A percentile compares a stretch with the other conserved stretches of the same genome.
These are phyloP conservation scores for Clavulina sp. DNA, from an alignment of 768 basidiomycete species.

Conservation along the genomic window DNA sequence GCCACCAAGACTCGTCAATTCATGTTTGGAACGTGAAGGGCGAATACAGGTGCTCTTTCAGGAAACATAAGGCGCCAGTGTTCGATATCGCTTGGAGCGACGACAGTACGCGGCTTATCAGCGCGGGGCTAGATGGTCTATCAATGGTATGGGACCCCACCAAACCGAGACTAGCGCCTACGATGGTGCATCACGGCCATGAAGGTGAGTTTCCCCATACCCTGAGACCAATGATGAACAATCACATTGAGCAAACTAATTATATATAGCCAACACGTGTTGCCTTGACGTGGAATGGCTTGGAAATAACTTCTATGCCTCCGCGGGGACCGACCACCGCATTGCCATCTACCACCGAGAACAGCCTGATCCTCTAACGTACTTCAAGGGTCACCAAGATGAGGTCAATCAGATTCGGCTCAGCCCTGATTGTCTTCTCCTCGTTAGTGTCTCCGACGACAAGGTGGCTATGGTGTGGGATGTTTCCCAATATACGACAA, in stretches of 20 bases:
- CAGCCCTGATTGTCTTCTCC: constrained; percentile 42
- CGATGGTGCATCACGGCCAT: constrained; percentile 14
- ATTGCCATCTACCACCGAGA: constrained; percentile 43
- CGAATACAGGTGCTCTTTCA: constrained; percentile 32
- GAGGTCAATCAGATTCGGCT: constrained; percentile 68
- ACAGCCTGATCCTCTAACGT: constrained; percentile 37
- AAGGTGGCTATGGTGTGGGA: constrained; percentile 63
- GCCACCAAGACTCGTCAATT: constrained; percentile 56
- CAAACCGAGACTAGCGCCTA: constrained; percentile 29
- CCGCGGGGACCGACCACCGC: constrained; percentile 49
- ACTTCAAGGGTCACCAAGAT: constrained; percentile 50
- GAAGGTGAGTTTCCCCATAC: constrained; percentile 46
- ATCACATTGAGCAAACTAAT: background rate
- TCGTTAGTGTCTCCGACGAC: constrained; percentile 76
- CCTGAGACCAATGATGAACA: no score
- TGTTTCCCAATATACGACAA: constrained; percentile 21
- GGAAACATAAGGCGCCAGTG: constrained; percentile 45
- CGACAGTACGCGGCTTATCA: constrained; percentile 51
- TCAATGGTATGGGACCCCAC: constrained; percentile 64
- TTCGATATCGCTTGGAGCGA: constrained; percentile 65
- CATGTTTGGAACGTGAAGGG: constrained; percentile 49
- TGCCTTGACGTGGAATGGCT: constrained; percentile 70
- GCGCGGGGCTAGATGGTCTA: constrained; percentile 62
- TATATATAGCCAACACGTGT: constrained; percentile 30
- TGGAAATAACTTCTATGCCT: constrained; percentile 49